Conservation (phyloP, 73 alveolate genomes). For the Stentor roeselii region DNA sequence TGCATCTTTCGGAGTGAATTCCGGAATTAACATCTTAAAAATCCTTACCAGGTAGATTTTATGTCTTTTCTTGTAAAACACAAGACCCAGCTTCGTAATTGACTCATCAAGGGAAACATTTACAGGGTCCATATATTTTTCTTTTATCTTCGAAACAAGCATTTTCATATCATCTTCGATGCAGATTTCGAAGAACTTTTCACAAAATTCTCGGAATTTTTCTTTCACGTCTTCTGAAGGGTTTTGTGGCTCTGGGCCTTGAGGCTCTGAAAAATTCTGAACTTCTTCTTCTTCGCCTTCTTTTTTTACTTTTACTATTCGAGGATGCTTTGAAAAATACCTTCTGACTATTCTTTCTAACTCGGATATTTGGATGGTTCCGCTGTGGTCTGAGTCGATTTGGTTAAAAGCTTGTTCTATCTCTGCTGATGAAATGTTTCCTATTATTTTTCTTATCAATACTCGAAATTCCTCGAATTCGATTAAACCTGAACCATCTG, state of each 20-base stretch:
- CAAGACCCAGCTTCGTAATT: neutral
- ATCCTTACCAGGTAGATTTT: slow-evolving; percentile 10
- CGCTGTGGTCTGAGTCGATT: neutral
- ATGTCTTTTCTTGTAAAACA: neutral
- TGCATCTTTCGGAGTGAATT: neutral
- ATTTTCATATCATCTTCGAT: neutral
- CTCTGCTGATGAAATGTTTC: neutral
- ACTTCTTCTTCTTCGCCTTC: neutral
- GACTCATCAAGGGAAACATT: neutral
- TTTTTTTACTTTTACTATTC: neutral
- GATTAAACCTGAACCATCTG: neutral
- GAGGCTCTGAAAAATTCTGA: neutral
- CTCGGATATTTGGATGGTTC: neutral
- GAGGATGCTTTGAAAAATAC: neutral
- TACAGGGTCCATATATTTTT: slow-evolving; percentile 9
- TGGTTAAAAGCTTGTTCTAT: neutral
- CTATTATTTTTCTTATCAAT: neutral
- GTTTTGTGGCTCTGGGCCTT: neutral
- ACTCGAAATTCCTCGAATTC: slow-evolving; percentile 8
- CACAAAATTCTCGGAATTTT: neutral
- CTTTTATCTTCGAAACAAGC: neutral
- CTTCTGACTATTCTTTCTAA: neutral
- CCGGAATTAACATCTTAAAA: slow-evolving; percentile 12
- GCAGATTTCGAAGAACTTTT: neutral
- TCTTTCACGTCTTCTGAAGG: neutral